Conservation (phyloP, 768 basidiomycete species). For the Trametes elegans region DNA sequence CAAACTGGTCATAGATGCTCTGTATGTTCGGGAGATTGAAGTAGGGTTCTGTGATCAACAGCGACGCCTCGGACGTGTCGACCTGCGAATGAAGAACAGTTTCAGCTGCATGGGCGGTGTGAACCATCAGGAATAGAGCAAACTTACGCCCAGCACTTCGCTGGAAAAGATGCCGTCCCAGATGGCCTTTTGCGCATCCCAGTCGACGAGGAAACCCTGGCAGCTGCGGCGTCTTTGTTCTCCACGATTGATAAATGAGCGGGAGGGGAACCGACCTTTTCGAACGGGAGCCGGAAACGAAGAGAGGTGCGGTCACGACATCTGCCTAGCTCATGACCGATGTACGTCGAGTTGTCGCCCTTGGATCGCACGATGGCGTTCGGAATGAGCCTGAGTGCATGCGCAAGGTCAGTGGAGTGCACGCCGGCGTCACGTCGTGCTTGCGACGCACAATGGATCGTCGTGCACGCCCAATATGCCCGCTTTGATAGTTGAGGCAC, state of each 20-base stretch:
- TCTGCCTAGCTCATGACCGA: conserved; percentile 78
- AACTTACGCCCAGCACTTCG: conserved; percentile 32
- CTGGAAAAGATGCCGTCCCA: conserved; percentile 90
- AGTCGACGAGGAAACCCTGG: conserved; percentile 90
- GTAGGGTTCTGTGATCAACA: conserved; percentile 91
- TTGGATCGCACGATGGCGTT: conserved; percentile 88
- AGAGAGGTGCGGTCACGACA: conserved; percentile 82
- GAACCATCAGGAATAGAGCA: background rate
- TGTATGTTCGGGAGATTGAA: conserved; percentile 92
- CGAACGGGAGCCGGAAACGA: conserved; percentile 82
- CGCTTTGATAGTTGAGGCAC: conserved; percentile 78
- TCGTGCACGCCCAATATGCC: conserved; percentile 43
- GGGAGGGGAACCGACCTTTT: conserved; percentile 57
- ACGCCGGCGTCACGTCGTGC: background rate
- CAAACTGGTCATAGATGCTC: conserved; percentile 90
- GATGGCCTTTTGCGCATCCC: conserved; percentile 92
- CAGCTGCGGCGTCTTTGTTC: conserved; percentile 9
- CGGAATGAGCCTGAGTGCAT: conserved; percentile 54
- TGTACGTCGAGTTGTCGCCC: conserved; percentile 76
- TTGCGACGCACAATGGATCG: conserved; percentile 31
- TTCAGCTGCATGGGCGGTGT: background rate
- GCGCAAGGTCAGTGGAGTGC: background rate
- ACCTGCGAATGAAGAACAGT: conserved; percentile 44
- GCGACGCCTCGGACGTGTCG: conserved; percentile 65
- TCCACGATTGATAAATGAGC: conserved; percentile 9